A percentile compares a stretch with the other conserved stretches of the same genome.
Evolutionary conservation across 2,329 filamentous ascomycete genomes (phyloP).

Genomic region (Aspergillus hortae): DNA sequence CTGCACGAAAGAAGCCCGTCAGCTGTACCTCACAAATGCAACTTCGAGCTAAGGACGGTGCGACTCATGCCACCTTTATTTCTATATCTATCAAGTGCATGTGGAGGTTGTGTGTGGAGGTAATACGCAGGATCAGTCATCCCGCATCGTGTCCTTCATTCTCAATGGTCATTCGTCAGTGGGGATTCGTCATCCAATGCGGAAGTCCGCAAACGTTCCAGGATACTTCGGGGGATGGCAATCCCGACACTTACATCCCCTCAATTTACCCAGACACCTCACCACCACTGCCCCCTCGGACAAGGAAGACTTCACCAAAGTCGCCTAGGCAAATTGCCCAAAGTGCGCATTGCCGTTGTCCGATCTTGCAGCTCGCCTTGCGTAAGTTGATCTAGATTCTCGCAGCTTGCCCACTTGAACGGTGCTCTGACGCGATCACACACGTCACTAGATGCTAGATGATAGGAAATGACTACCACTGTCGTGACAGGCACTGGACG

Average conservation of each 20-base stretch:
- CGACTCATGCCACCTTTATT: no score
- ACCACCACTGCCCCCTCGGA: background rate
- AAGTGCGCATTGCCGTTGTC: background rate
- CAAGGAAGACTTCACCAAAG: background rate
- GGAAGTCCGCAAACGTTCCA: constrained; percentile 9
- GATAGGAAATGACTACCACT: constrained; percentile 36
- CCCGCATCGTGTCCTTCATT: constrained; percentile 13
- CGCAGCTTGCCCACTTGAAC: no score
- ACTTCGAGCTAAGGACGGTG: no score
- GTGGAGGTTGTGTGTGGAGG: background rate
- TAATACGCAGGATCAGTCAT: background rate
- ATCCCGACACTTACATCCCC: background rate
- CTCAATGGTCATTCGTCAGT: constrained; percentile 25
- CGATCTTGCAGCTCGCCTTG: background rate
- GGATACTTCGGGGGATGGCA: constrained; percentile 1
- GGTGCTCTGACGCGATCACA: background rate
- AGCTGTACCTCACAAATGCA: no score
- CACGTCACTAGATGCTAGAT: background rate
- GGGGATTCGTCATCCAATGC: constrained; percentile 28
- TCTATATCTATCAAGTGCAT: no score
- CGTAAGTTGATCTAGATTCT: background rate
- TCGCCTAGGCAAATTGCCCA: background rate
- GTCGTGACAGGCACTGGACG: constrained; percentile 38
- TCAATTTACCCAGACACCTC: background rate
- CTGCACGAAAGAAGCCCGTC: no score